Conservation (phyloP, 257 asterid genomes). For the Eustoma russellianum region DNA sequence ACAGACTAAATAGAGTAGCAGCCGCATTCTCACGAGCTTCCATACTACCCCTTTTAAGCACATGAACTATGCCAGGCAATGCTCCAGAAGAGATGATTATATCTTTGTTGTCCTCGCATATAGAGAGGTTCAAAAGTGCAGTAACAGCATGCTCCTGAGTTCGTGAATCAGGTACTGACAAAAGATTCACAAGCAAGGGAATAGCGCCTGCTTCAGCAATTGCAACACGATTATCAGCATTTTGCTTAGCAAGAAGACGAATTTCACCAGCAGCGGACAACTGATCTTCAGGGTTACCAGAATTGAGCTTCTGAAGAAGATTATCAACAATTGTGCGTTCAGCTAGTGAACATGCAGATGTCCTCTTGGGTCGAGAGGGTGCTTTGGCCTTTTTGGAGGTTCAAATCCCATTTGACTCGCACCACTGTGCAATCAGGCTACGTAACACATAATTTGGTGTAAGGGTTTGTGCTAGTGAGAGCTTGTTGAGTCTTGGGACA, state of each 20-base stretch:
- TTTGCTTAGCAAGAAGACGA: slow-evolving; percentile 93
- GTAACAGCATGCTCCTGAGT: slow-evolving; percentile 92
- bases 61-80: slow-evolving; percentile 87
- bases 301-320: slow-evolving; percentile 69
- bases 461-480: slow-evolving; percentile 49
- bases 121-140: slow-evolving; percentile 91
- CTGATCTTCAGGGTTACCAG: slow-evolving; percentile 71
- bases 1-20: slow-evolving; percentile 85
- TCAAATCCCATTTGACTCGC: slow-evolving; percentile 75
- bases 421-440: slow-evolving; percentile 94
- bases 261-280: slow-evolving; percentile 85
- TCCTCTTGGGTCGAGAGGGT: slow-evolving; percentile 24
- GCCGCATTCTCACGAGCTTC: slow-evolving; percentile 98
- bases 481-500: slow-evolving; percentile 93
- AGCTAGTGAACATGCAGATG: slow-evolving; percentile 55
- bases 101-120: slow-evolving; percentile 81
- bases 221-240: slow-evolving; percentile 86
- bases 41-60: slow-evolving; percentile 77
- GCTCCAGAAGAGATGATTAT: slow-evolving; percentile 70
- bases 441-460: slow-evolving; percentile 94
- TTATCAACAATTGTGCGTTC: slow-evolving; percentile 55
- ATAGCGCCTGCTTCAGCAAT: slow-evolving; percentile 98
- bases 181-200: slow-evolving; percentile 61
- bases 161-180: slow-evolving; percentile 75
- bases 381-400: slow-evolving; percentile 65